Evolutionary conservation across 2,329 filamentous ascomycete species (phyloP).

Genomic region (Pseudocercospora eumusae): DNA sequence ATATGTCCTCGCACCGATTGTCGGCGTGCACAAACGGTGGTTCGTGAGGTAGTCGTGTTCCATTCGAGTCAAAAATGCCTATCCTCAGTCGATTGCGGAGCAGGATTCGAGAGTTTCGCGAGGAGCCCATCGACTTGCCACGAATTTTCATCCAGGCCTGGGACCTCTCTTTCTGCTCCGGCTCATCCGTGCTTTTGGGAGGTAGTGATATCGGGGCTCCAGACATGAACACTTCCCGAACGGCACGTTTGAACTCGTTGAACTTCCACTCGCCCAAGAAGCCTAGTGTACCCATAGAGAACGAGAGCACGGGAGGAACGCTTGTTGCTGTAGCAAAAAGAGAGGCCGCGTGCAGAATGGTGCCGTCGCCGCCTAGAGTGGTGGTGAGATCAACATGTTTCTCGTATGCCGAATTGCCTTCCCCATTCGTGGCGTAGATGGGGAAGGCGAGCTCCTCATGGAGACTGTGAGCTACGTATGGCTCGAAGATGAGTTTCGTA

Average conservation of each 20-base stretch:
- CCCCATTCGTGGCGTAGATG: slow-evolving; percentile 57
- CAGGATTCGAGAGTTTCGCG: slow-evolving; percentile 75
- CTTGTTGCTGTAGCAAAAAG: slow-evolving; percentile 78
- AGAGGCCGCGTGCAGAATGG: slow-evolving; percentile 80
- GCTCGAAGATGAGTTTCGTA: slow-evolving; percentile 81
- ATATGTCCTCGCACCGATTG: slow-evolving; percentile 50
- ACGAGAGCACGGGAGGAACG: slow-evolving; percentile 88
- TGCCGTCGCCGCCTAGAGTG: slow-evolving; percentile 91
- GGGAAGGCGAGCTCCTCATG: slow-evolving; percentile 72
- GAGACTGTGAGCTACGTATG: slow-evolving; percentile 68
- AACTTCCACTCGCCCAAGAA: slow-evolving; percentile 98
- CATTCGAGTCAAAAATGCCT: slow-evolving; percentile 73
- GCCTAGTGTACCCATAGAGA: slow-evolving; percentile 94
- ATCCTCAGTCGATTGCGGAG: slow-evolving; percentile 85
- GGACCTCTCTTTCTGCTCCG: slow-evolving; percentile 23
- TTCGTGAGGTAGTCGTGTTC: slow-evolving; percentile 50
- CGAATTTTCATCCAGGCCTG: slow-evolving; percentile 69
- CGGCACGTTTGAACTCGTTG: slow-evolving; percentile 85
- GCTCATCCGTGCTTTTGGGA: slow-evolving; percentile 28
- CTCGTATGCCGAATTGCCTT: slow-evolving; percentile 60
- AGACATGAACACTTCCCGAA: slow-evolving; percentile 89
- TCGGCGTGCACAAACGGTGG: slow-evolving; percentile 37
- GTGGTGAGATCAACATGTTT: slow-evolving; percentile 84
- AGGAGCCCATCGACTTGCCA: slow-evolving; percentile 77
- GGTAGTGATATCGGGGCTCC: slow-evolving; percentile 49